Conservation (phyloP, 768 basidiomycete species). For the Rhodotorula taiwanensis region DNA sequence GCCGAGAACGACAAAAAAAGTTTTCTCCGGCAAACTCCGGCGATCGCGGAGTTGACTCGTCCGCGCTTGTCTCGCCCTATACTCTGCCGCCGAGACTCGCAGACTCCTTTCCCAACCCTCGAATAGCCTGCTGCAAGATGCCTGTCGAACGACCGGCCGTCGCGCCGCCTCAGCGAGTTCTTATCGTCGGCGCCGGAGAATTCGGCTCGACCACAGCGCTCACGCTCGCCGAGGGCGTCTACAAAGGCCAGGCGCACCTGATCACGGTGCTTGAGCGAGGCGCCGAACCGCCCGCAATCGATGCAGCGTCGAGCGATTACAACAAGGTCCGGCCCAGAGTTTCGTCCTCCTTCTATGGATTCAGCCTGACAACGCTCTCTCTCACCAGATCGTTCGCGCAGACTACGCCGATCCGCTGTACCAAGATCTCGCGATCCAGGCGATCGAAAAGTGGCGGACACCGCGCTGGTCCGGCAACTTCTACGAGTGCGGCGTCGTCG, state of each 20-base stretch:
- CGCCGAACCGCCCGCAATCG: conserved; percentile 35
- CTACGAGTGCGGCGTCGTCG: conserved; percentile 37
- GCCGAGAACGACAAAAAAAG: too few relatives aligned
- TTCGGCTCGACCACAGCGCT: conserved; percentile 38
- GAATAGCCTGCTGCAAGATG: too few relatives aligned
- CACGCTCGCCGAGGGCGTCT: conserved; percentile 31
- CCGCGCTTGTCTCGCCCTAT: too few relatives aligned
- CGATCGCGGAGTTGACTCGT: too few relatives aligned
- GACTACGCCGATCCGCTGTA: conserved; percentile 42
- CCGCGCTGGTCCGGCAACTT: conserved; percentile 40
- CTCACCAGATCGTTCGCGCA: conserved; percentile 29
- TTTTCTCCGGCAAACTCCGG: too few relatives aligned
- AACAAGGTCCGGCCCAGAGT: conserved; percentile 41
- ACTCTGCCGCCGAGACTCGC: background rate
- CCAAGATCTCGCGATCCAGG: conserved; percentile 41
- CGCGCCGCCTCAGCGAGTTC: conserved; percentile 2
- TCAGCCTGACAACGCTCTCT: background rate
- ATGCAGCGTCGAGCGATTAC: conserved; percentile 42
- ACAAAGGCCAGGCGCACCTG: conserved; percentile 21
- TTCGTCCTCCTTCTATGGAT: background rate
- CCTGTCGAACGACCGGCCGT: too few relatives aligned
- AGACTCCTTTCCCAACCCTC: background rate
- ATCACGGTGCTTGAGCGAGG: conserved; percentile 41
- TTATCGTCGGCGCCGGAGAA: conserved; percentile 40
- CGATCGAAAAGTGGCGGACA: conserved; percentile 43